Conservation (phyloP, 495 filamentous ascomycete genomes). For the Neurospora intermedia region DNA sequence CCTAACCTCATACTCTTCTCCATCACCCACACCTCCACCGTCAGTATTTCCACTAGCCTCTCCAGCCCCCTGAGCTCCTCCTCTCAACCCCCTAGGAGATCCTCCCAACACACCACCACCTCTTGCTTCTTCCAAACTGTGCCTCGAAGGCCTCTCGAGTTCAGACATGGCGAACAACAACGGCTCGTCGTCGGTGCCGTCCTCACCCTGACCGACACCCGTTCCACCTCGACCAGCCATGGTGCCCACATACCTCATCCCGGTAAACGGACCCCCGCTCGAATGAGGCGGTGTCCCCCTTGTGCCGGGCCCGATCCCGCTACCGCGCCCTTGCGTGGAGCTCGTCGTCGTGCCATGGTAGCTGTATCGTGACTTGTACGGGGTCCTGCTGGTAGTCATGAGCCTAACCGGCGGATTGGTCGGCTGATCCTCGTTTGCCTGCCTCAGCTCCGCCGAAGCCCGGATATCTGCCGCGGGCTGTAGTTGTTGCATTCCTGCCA, state of each 20-base stretch:
- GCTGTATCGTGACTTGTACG: constrained; percentile 24
- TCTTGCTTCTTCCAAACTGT: constrained; percentile 62
- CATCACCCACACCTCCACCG: not conserved
- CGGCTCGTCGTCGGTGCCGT: constrained; percentile 63
- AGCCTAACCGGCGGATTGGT: constrained; percentile 18
- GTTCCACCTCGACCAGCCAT: constrained; percentile 42
- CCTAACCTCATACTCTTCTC: not conserved
- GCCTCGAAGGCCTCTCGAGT: constrained; percentile 53
- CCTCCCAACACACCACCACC: constrained; percentile 22
- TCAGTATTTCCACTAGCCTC: not conserved
- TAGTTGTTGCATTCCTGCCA: constrained; percentile 9
- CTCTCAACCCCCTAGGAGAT: not conserved
- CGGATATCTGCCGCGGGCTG: constrained; percentile 37
- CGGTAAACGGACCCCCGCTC: constrained; percentile 21
- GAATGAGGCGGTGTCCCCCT: constrained; percentile 23
- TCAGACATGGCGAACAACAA: constrained; percentile 85
- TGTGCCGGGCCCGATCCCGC: constrained; percentile 7
- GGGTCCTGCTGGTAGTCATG: constrained; percentile 8
- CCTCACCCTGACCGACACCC: constrained; percentile 37
- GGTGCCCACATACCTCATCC: constrained; percentile 25
- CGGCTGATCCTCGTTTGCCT: constrained; percentile 22
- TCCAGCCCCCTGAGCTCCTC: not conserved
- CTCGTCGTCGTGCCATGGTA: not conserved
- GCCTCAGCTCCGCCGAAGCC: constrained; percentile 25
- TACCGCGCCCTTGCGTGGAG: not conserved